These are phyloP conservation scores for Amoebophrya sp. DNA, from an alignment of 169 alveolate species.

Conservation along the genomic window DNA sequence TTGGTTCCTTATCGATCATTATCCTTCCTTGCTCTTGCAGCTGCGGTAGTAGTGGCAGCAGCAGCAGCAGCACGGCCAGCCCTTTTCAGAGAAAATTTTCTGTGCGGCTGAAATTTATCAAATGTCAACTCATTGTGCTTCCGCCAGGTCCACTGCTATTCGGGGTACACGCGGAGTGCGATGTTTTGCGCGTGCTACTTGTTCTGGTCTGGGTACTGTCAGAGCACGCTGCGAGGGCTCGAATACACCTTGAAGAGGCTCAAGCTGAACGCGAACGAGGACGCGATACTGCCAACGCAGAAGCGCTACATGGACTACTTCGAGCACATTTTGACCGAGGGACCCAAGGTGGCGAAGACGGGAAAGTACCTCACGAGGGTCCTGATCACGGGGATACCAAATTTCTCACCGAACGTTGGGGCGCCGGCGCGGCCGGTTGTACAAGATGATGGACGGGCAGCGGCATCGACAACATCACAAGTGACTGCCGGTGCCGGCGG, in stretches of 20 bases:
- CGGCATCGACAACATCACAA: too few relatives aligned
- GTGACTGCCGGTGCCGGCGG: too few relatives aligned
- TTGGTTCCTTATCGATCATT: background rate
- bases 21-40: background rate
- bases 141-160: background rate
- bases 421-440: too few relatives aligned
- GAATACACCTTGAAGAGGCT: background rate
- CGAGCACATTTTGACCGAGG: background rate
- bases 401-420: too few relatives aligned
- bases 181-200: slow-evolving; percentile 4
- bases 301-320: background rate
- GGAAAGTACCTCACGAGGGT: background rate
- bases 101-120: background rate
- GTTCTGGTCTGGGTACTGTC: background rate
- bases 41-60: background rate
- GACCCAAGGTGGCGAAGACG: background rate
- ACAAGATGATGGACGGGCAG: too few relatives aligned
- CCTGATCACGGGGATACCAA: background rate
- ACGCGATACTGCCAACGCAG: background rate
- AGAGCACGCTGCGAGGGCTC: background rate
- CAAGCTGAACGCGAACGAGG: background rate
- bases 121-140: too few relatives aligned
- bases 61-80: background rate
- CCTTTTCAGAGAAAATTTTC: background rate
- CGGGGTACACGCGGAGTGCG: background rate